Evolutionary conservation across 805 yeast species (phyloP).

Genomic region (Torulaspora delbrueckii): DNA sequence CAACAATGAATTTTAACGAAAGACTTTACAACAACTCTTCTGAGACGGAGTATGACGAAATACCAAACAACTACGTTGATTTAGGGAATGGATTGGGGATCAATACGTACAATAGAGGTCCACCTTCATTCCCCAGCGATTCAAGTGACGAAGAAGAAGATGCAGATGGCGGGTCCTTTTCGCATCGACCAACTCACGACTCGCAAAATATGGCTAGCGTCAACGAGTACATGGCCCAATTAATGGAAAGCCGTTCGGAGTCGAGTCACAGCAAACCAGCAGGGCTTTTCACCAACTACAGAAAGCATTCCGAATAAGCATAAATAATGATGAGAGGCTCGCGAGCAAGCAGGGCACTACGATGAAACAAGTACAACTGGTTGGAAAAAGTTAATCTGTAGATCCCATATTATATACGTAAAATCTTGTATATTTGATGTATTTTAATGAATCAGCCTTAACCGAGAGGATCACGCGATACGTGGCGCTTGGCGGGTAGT

Average conservation of each 20-base stretch:
- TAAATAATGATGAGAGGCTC: too few species aligned
- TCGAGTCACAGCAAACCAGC: slow-evolving; percentile 8
- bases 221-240: slow-evolving; percentile 27
- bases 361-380: too few species aligned
- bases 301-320: neutral
- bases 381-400: too few species aligned
- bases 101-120: slow-evolving; percentile 34
- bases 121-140: slow-evolving; percentile 38
- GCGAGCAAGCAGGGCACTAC: too few species aligned
- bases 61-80: slow-evolving; percentile 25
- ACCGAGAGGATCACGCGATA: neutral
- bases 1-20: neutral
- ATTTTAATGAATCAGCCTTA: neutral
- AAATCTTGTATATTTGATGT: neutral
- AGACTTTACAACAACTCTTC: slow-evolving; percentile 8
- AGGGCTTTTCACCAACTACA: neutral
- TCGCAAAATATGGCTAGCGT: slow-evolving; percentile 14
- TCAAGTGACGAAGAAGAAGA: slow-evolving; percentile 29
- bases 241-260: slow-evolving; percentile 22
- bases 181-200: slow-evolving; percentile 13
- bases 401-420: neutral
- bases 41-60: slow-evolving; percentile 10
- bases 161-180: slow-evolving; percentile 19
- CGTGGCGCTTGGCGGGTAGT: neutral
- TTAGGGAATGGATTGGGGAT: slow-evolving; percentile 36